phyloP scores from a whole-genome alignment of 129 eudicot species.

The Flaveria trinervia region DNA sequence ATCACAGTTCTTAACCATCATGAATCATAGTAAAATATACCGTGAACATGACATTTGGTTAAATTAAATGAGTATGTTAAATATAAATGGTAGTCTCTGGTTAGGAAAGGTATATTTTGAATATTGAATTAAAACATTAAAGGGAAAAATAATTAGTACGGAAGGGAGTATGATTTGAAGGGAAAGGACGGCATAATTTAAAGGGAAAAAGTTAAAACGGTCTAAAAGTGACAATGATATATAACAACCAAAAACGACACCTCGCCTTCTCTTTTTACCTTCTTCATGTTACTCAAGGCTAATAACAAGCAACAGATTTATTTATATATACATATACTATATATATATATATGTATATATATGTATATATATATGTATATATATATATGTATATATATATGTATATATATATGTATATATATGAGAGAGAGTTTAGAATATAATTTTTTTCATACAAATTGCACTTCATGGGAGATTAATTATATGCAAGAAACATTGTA shows the following conservation, averaged over 20 bases:
- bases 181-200: slow-evolving; percentile 26
- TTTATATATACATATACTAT: not conserved
- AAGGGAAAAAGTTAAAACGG: slow-evolving; percentile 34
- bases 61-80: no score
- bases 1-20: no score
- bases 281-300: slow-evolving; percentile 8
- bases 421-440: no score
- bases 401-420: not conserved
- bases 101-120: no score
- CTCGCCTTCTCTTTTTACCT: slow-evolving; percentile 25
- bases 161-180: slow-evolving; percentile 28
- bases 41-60: no score
- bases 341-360: not conserved
- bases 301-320: not conserved
- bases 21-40: no score
- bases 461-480: no score
- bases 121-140: not conserved
- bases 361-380: no score
- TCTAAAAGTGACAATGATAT: slow-evolving; percentile 44
- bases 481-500: no score
- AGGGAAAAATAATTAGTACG: slow-evolving; percentile 12
- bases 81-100: no score
- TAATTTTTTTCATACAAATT: no score
- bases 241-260: slow-evolving; percentile 32
- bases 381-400: no score